Conservation (phyloP, 805 yeast species). For the Pichia paraexigua region DNA sequence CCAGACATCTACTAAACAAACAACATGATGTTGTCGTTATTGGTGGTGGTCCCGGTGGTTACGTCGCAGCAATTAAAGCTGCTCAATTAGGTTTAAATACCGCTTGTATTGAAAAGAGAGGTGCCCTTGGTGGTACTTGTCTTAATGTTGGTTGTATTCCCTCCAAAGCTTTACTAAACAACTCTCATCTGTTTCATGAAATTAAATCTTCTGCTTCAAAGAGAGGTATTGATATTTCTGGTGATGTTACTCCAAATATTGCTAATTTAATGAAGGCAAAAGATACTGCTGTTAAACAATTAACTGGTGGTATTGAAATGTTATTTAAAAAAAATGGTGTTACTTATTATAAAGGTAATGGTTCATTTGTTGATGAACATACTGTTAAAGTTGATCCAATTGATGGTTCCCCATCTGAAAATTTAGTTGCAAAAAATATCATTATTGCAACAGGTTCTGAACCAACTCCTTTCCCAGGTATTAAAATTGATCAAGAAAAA, state of each 20-base stretch:
- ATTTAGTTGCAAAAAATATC: slow-evolving; percentile 74
- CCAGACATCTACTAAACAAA: slow-evolving; percentile 25
- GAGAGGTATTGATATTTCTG: slow-evolving; percentile 81
- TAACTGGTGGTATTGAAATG: slow-evolving; percentile 92
- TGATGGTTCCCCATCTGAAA: slow-evolving; percentile 71
- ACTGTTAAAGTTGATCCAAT: slow-evolving; percentile 73
- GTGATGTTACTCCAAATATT: slow-evolving; percentile 68
- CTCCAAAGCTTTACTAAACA: slow-evolving; percentile 89
- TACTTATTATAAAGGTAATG: slow-evolving; percentile 88
- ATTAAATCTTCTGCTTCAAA: slow-evolving; percentile 73
- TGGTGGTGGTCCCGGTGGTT: slow-evolving; percentile 99
- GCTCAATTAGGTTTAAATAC: slow-evolving; percentile 93
- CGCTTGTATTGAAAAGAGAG: slow-evolving; percentile 97
- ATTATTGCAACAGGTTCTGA: slow-evolving; percentile 98
- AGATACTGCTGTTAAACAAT: slow-evolving; percentile 78
- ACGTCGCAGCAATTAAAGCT: slow-evolving; percentile 97
- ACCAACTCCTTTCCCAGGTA: slow-evolving; percentile 98
- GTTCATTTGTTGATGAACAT: slow-evolving; percentile 77
- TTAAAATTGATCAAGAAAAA: slow-evolving; percentile 91
- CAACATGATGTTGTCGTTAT: slow-evolving; percentile 89
- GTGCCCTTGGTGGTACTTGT: slow-evolving; percentile 96
- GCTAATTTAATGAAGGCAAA: slow-evolving; percentile 82
- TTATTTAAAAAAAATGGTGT: slow-evolving; percentile 94
- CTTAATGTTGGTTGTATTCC: slow-evolving; percentile 99
- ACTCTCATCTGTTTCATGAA: slow-evolving; percentile 87